Conservation (phyloP, 2,329 filamentous ascomycete species). For the Nannizzia gypsea region DNA sequence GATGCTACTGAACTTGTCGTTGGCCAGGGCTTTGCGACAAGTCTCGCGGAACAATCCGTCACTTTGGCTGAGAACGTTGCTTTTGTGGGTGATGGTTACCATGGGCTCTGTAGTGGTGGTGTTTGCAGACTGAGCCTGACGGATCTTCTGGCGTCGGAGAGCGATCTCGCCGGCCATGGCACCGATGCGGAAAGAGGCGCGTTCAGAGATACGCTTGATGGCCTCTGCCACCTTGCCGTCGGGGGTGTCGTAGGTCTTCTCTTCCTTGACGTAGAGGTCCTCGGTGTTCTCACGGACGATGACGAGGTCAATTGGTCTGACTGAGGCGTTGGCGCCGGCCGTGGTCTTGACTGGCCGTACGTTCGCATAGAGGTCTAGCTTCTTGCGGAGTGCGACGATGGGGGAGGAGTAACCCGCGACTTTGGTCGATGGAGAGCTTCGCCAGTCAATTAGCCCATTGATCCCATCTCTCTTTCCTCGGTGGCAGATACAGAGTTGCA, state of each 20-base stretch:
- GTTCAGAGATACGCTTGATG: conserved; percentile 90
- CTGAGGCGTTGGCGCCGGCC: conserved; percentile 34
- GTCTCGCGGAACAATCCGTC: conserved; percentile 88
- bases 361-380: conserved; percentile 90
- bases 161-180: conserved; percentile 93
- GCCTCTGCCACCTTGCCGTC: conserved; percentile 82
- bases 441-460: conserved; percentile 1
- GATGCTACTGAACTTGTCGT: conserved; percentile 50
- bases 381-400: conserved; percentile 92
- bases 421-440: conserved; percentile 68
- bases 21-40: conserved; percentile 59
- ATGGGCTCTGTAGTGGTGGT: conserved; percentile 40
- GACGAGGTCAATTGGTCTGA: conserved; percentile 77
- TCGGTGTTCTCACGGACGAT: conserved; percentile 99
- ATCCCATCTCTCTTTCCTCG: neutral
- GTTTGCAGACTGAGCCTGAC: conserved; percentile 41
- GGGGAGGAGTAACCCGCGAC: conserved; percentile 94
- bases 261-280: conserved; percentile 96
- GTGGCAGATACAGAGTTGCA: neutral
- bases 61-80: conserved; percentile 90
- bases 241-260: conserved; percentile 64
- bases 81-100: conserved; percentile 97
- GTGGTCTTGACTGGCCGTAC: conserved; percentile 88
- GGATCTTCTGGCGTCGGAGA: conserved; percentile 68
- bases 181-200: conserved; percentile 73